Conservation (phyloP, 2,329 filamentous ascomycete genomes). For the Chaetomiaceae sp. region DNA sequence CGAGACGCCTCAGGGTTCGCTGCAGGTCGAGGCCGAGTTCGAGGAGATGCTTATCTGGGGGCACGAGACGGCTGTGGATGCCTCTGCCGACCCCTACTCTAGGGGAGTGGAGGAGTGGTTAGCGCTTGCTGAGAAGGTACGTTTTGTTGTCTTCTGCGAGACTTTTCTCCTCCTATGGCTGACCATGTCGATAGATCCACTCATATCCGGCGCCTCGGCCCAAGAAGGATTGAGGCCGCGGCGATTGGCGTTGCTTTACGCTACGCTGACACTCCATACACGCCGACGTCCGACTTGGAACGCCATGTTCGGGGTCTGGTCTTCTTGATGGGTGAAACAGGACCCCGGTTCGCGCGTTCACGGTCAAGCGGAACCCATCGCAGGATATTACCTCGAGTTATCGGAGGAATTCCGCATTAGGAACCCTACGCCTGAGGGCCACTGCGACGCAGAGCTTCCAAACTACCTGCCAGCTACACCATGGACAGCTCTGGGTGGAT, state of each 20-base stretch:
- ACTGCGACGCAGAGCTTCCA: too few species aligned
- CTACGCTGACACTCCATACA: too few species aligned
- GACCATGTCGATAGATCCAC: conserved; percentile 12
- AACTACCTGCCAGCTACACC: too few species aligned
- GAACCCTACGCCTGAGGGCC: too few species aligned
- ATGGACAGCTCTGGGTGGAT: too few species aligned
- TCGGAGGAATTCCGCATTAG: too few species aligned
- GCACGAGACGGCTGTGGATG: conserved; percentile 64
- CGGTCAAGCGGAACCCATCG: too few species aligned
- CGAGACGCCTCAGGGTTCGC: conserved; percentile 42
- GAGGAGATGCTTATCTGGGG: conserved; percentile 78
- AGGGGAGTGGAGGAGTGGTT: conserved; percentile 27
- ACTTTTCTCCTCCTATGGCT: neutral
- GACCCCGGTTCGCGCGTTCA: too few species aligned
- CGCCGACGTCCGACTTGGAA: too few species aligned
- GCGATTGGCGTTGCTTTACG: neutral
- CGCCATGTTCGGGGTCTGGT: too few species aligned
- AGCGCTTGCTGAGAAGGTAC: conserved; percentile 20
- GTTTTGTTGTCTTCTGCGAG: neutral
- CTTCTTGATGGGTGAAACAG: too few species aligned
- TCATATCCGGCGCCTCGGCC: neutral
- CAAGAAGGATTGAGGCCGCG: conserved; percentile 1
- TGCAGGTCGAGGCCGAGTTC: conserved; percentile 65
- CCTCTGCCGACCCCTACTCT: conserved; percentile 58
- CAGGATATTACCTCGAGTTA: too few species aligned